Evolutionary conservation across 352 stramenopile species (phyloP).

Genomic region (Globisporangium cystogenes): DNA sequence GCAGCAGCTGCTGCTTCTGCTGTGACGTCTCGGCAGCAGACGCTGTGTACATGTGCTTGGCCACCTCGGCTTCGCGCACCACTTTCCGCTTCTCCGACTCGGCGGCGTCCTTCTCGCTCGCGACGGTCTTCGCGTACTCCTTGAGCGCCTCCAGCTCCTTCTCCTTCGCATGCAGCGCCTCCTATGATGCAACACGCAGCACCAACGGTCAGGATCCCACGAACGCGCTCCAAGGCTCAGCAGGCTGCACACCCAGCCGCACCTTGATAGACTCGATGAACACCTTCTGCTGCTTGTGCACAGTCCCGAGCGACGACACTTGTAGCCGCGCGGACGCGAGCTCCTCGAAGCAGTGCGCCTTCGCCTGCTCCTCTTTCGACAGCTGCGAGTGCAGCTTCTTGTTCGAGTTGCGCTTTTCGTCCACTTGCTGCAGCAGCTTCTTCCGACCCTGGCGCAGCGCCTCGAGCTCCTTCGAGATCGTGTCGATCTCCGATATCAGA

Average conservation of each 20-base stretch:
- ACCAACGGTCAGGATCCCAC: not conserved
- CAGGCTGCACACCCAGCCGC: not conserved
- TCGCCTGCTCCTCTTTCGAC: slow-evolving; percentile 61
- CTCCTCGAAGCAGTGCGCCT: slow-evolving; percentile 73
- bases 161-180: slow-evolving; percentile 52
- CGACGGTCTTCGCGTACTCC: slow-evolving; percentile 41
- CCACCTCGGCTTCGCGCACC: slow-evolving; percentile 49
- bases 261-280: slow-evolving; percentile 66
- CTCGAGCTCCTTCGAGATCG: slow-evolving; percentile 55
- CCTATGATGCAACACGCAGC: slow-evolving; percentile 9
- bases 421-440: slow-evolving; percentile 70
- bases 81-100: slow-evolving; percentile 55
- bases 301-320: slow-evolving; percentile 59
- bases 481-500: slow-evolving; percentile 66
- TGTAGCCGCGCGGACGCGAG: slow-evolving; percentile 62
- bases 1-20: slow-evolving; percentile 26
- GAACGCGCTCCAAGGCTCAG: no score
- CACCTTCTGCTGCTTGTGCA: slow-evolving; percentile 76
- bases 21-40: slow-evolving; percentile 33
- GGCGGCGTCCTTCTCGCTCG: slow-evolving; percentile 42
- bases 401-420: slow-evolving; percentile 70
- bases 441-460: slow-evolving; percentile 54
- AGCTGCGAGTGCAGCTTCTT: slow-evolving; percentile 70
- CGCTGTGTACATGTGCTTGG: slow-evolving; percentile 54
- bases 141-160: slow-evolving; percentile 70